Conservation (phyloP, 257 asterid genomes). For the Euphrasia confusa region DNA sequence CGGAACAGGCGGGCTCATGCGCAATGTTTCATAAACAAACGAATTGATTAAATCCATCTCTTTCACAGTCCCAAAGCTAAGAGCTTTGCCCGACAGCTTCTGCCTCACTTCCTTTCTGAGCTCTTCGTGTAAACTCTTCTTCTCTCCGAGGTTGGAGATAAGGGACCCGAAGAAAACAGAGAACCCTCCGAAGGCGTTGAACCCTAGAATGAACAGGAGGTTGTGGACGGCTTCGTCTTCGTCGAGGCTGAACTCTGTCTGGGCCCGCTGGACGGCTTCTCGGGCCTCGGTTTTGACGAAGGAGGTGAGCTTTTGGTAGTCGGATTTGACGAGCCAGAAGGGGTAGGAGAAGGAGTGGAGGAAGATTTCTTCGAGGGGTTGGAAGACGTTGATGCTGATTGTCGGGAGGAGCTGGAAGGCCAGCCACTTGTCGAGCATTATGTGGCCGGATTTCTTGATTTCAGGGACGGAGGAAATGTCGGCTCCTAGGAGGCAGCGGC, state of each 20-base stretch:
- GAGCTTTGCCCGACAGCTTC: constrained; percentile 27
- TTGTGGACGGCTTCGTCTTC: constrained; percentile 67
- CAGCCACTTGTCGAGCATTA: constrained; percentile 64
- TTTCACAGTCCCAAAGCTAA: constrained; percentile 47
- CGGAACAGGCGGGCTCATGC: constrained; percentile 80
- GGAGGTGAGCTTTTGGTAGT: constrained; percentile 50
- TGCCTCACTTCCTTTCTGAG: constrained; percentile 56
- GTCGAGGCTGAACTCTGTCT: constrained; percentile 52
- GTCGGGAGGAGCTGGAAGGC: constrained; percentile 74
- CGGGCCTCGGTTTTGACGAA: constrained; percentile 48
- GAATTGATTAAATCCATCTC: constrained; percentile 68
- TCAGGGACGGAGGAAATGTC: constrained; percentile 51
- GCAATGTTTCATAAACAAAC: constrained; percentile 68
- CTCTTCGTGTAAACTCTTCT: constrained; percentile 37
- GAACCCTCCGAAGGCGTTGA: constrained; percentile 89
- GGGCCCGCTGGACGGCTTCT: constrained; percentile 40
- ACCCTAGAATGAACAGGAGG: constrained; percentile 68
- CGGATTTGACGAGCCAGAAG: constrained; percentile 51
- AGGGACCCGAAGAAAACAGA: constrained; percentile 39
- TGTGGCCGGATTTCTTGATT: constrained; percentile 43
- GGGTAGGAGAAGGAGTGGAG: constrained; percentile 84
- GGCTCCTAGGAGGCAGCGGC: constrained; percentile 54
- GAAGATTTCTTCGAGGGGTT: constrained; percentile 72
- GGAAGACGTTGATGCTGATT: constrained; percentile 35
- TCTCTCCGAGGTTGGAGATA: constrained; percentile 38